Percentiles rank a stretch among this genome's conserved stretches.
Conservation (phyloP, 1,284 basidiomycete genomes). For the Naganishia albida region DNA sequence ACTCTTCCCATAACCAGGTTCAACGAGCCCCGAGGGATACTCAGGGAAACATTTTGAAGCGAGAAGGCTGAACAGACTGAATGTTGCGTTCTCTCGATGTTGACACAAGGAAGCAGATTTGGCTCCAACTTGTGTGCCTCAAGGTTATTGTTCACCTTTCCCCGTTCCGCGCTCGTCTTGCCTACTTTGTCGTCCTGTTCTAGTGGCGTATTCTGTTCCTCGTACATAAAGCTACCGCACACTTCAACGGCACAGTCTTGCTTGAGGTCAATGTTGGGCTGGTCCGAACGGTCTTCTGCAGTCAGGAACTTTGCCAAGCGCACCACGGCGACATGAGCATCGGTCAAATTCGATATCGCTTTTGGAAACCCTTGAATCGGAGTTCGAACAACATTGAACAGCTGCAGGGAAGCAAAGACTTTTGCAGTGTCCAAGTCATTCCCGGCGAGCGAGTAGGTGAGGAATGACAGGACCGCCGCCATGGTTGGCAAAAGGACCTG, state of each 20-base stretch:
- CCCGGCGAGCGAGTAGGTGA: slow-evolving; percentile 68
- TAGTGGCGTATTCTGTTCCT: slow-evolving; percentile 55
- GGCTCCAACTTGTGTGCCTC: slow-evolving; percentile 31
- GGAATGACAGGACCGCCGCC: slow-evolving; percentile 71
- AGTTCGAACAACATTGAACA: slow-evolving; percentile 65
- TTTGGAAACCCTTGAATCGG: slow-evolving; percentile 50
- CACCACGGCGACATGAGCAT: slow-evolving; percentile 65
- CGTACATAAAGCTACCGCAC: slow-evolving; percentile 71
- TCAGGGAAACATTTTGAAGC: slow-evolving; percentile 62
- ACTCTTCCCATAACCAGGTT: slow-evolving; percentile 47
- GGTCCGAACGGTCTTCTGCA: slow-evolving; percentile 65
- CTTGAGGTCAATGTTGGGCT: slow-evolving; percentile 56
- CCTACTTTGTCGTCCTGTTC: neutral
- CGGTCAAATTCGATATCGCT: slow-evolving; percentile 55
- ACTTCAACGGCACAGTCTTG: slow-evolving; percentile 60
- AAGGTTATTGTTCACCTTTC: slow-evolving; percentile 25
- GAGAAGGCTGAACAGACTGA: slow-evolving; percentile 58
- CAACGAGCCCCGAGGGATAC: slow-evolving; percentile 57
- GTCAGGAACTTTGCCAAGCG: slow-evolving; percentile 64
- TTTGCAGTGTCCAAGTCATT: slow-evolving; percentile 67
- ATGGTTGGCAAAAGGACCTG: slow-evolving; percentile 63
- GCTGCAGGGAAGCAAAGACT: slow-evolving; percentile 73
- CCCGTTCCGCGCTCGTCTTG: slow-evolving; percentile 11
- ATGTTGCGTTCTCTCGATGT: slow-evolving; percentile 5
- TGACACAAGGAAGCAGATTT: neutral